Evolutionary conservation across 2,329 filamentous ascomycete species (phyloP), one percentile per base, ranked within the genome.

Genomic region (Cytospora paraplurivora): DNA sequence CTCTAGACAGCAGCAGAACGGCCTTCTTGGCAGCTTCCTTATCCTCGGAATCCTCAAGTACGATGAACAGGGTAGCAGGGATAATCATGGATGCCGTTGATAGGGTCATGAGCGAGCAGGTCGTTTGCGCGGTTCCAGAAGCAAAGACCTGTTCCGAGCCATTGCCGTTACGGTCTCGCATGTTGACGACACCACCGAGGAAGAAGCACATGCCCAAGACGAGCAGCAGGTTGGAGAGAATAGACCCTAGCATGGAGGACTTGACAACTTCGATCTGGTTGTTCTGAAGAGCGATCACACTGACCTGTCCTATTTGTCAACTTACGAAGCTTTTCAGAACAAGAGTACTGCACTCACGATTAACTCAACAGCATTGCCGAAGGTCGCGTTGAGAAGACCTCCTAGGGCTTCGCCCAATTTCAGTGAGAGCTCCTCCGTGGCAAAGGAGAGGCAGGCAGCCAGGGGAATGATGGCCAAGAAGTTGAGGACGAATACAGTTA

Each of bases 221-320:
- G 27, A 98, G 86, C 8, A 98, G 84, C 68, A 97, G 88, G 76
- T 98, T 98, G 68, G 94, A 97, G 47, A 98, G 82, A 70, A 98
- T 96, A 72, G 91, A 96, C 55, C 95, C 94, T 38, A 98, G 87
- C 93, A 98, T 98, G 68, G 92, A 96, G 21, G 94, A 90, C 78
- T 98, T 95, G n/a, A 98, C 94, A 68, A 98, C 93, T 71, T 94
- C 88, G 73, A 97, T 96, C 78, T 98, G 90, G 67, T 88, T 87
- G 70, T 95, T 87, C 68, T 82, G 86, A 53, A 99, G 84, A 19
- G 95, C 95, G 68, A 98, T 90, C 70, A 98, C 94, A 75, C 92
- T 96, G 73, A 96, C 91, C 91, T 94, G 72, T 19, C 21, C 0
- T n/a, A 13, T 1, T 15, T 17, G 32, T 59, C 49, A 56, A 38